Evolutionary conservation across 2,329 filamentous ascomycete genomes (phyloP), one percentile per base, ranked within the genome.

Genomic region (Chaetomium globosum): DNA sequence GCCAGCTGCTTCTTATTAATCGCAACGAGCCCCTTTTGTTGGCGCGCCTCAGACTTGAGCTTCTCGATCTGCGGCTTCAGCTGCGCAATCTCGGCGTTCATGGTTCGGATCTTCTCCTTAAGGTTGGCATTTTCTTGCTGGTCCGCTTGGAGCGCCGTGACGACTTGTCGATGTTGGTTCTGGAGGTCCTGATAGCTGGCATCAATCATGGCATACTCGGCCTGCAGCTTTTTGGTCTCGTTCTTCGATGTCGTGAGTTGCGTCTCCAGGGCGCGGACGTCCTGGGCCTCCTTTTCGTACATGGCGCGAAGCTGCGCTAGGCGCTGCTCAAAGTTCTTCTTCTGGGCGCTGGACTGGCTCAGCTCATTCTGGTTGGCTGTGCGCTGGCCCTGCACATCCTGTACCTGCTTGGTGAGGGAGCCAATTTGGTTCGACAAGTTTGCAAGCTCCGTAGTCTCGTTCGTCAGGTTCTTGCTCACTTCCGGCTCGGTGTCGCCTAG

Each of bases 1-100:
- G 89, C 87, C 66, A 98, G 82, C 79, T 99, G 95, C 80, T 99
- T 99, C 83, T 96, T 98, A 80, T 97, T 97, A 80, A 99, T 99
- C 52, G 95, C 93, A 33, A 96, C 94, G 70, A 98, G 83, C 21
- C 95, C 95, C 80, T 96, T 98, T 75, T 98, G 93, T 77, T 98
- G 95, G 51, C 95, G 88, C 30, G 93, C 93, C 72, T 97, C 93
- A 13, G 90, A 92, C 76, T 91, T 93, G 72, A 96, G 84, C 81
- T 97, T 98, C 76, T 99, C 95, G 60, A 99, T 87, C 70, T 94
- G 89, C 36, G 93, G 93, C 77, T 93, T 96, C 49, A 98, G 80
- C 77, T 93, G 89, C 21, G 87, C 84, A 71, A 97, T 89, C 77
- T 96, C 92, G 13, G 86, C 83, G 73, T 97, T 99, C 51, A 92